Percentiles rank a stretch among this genome's conserved stretches.
Conservation (phyloP, 805 yeast genomes). For the Geotrichum ghanense region DNA sequence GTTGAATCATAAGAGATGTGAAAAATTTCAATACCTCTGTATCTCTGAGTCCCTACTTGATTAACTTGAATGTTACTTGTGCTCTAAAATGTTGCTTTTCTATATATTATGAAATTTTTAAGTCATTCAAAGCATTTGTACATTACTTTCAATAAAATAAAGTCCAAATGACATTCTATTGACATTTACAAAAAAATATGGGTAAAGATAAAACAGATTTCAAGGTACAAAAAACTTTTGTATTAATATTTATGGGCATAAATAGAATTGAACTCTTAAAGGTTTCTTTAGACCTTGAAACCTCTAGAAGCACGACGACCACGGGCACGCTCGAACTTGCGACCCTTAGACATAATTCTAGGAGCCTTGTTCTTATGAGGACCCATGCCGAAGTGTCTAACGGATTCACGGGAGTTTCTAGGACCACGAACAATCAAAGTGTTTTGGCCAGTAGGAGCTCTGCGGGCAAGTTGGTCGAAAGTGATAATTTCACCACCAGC, state of each 20-base stretch:
- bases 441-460: constrained; percentile 99
- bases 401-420: constrained; percentile 98
- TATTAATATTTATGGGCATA: constrained; percentile 2
- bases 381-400: constrained; percentile 99
- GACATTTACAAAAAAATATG: neutral
- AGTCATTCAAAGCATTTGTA: neutral
- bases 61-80: too few species aligned
- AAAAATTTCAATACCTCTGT: too few species aligned
- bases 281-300: constrained; percentile 85
- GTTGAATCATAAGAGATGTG: too few species aligned
- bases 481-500: constrained; percentile 99
- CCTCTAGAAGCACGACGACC: constrained; percentile 99
- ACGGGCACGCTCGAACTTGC: constrained; percentile 99
- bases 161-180: neutral
- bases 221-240: neutral
- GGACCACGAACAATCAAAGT: constrained; percentile 97
- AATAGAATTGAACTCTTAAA: constrained; percentile 6
- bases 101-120: neutral
- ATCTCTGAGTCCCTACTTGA: too few species aligned
- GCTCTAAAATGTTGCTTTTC: too few species aligned
- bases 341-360: constrained; percentile 92
- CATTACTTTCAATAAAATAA: neutral
- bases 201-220: neutral
- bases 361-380: constrained; percentile 99
- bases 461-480: constrained; percentile 96